Conservation (phyloP, 2,329 filamentous ascomycete genomes). For the Ophiocordyceps camponoti-leonardi region DNA sequence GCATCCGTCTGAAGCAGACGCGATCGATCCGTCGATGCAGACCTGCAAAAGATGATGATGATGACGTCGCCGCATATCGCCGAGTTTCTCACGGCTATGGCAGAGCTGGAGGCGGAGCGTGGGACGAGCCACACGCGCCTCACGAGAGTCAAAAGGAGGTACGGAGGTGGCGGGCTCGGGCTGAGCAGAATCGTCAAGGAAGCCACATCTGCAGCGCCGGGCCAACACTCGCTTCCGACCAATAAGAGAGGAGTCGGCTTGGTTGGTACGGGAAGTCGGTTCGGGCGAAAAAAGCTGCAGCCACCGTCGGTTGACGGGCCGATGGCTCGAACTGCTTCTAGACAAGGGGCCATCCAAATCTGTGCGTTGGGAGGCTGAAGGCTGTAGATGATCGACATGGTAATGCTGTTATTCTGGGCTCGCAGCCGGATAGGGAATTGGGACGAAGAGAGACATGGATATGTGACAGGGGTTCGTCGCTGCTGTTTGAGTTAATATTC, state of each 20-base stretch:
- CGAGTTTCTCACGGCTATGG: background rate
- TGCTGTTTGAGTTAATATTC: background rate
- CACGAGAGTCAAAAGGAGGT: too few relatives aligned
- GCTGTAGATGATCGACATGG: background rate
- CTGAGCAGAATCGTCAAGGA: background rate
- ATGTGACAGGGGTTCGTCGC: background rate
- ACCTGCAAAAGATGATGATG: background rate
- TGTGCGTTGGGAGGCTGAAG: background rate
- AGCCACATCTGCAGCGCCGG: background rate
- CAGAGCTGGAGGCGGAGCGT: too few relatives aligned
- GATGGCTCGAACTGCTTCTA: background rate
- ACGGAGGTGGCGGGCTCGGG: background rate
- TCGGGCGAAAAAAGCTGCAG: background rate
- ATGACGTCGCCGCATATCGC: background rate
- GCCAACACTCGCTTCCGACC: background rate
- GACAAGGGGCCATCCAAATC: background rate
- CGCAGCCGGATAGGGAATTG: background rate
- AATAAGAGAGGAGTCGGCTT: background rate
- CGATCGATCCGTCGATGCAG: background rate
- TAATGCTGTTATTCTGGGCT: background rate
- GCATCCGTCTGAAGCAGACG: background rate
- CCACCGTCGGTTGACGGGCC: background rate
- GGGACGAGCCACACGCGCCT: too few relatives aligned
- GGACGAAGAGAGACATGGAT: background rate
- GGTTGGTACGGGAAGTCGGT: background rate